phyloP scores from a whole-genome alignment of 1,139 yeast genomes.

The Spathaspora jeffriesii region DNA sequence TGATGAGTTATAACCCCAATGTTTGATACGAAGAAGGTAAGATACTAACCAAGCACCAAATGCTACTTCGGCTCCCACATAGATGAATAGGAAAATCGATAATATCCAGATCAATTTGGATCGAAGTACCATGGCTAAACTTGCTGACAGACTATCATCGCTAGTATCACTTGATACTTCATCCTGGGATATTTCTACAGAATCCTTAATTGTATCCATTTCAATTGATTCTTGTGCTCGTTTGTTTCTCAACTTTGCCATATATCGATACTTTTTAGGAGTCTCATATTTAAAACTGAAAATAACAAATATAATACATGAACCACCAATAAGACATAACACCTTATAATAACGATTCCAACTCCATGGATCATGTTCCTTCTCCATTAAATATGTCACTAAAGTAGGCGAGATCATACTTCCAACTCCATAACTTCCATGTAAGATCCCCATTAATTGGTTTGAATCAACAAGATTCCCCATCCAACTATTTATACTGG shows the following conservation, averaged over 20 bases:
- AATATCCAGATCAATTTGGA: constrained; percentile 52
- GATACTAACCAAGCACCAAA: constrained; percentile 76
- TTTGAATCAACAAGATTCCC: constrained; percentile 50
- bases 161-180: too few relatives aligned
- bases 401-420: constrained; percentile 61
- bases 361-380: constrained; percentile 42
- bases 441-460: constrained; percentile 52
- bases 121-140: too few relatives aligned
- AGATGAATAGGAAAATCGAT: constrained; percentile 55
- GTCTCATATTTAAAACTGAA: constrained; percentile 54
- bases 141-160: too few relatives aligned
- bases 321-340: constrained; percentile 29
- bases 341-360: constrained; percentile 61
- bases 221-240: constrained; percentile 10
- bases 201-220: constrained; percentile 14
- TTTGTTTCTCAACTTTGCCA: constrained; percentile 13
- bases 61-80: constrained; percentile 71
- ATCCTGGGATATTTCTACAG: constrained; percentile 13
- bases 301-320: constrained; percentile 20
- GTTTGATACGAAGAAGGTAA: constrained; percentile 55
- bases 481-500: constrained; percentile 60
- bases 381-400: constrained; percentile 51
- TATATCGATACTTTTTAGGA: constrained; percentile 50
- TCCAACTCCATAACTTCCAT: constrained; percentile 65
- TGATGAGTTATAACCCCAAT: constrained; percentile 42